These are phyloP conservation scores for Chrysosporium keratinophilum DNA, from an alignment of 2,329 filamentous ascomycete species.

Conservation along the genomic window DNA sequence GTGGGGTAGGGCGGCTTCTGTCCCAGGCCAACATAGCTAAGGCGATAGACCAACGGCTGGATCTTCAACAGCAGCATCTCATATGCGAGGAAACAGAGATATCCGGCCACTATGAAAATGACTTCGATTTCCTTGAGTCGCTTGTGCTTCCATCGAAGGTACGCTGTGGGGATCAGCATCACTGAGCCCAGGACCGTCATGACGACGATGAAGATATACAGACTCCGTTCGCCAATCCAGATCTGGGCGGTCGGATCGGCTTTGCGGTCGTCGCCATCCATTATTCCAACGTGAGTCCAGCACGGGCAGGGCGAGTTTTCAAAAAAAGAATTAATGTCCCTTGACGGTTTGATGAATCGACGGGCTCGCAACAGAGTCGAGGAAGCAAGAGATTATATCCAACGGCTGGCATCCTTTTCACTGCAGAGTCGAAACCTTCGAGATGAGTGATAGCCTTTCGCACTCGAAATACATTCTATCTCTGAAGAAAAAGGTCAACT, in stretches of 20 bases:
- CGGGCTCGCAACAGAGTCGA: background rate
- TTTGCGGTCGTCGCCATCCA: background rate
- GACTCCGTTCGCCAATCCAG: slow-evolving; percentile 6
- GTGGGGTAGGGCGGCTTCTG: background rate
- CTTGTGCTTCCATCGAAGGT: slow-evolving; percentile 10
- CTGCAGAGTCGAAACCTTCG: background rate
- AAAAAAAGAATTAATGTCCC: background rate
- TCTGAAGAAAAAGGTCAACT: background rate
- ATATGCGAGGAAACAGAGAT: slow-evolving; percentile 6
- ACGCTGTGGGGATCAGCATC: slow-evolving; percentile 8
- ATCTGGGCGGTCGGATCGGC: background rate
- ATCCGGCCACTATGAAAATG: slow-evolving; percentile 8
- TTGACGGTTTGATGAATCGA: background rate
- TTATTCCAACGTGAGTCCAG: background rate
- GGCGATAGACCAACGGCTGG: slow-evolving; percentile 6
- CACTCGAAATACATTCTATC: background rate
- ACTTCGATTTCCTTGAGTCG: slow-evolving; percentile 7
- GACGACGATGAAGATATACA: slow-evolving; percentile 9
- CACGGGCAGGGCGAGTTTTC: background rate
- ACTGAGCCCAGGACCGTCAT: slow-evolving; percentile 9
- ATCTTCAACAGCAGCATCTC: slow-evolving; percentile 5
- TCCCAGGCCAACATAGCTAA: slow-evolving; percentile 4
- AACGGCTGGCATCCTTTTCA: background rate
- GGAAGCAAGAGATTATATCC: background rate
- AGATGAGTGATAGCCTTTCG: background rate